Evolutionary conservation across 805 yeast genomes (phyloP).

Genomic region (Kuraishia ogatae): DNA sequence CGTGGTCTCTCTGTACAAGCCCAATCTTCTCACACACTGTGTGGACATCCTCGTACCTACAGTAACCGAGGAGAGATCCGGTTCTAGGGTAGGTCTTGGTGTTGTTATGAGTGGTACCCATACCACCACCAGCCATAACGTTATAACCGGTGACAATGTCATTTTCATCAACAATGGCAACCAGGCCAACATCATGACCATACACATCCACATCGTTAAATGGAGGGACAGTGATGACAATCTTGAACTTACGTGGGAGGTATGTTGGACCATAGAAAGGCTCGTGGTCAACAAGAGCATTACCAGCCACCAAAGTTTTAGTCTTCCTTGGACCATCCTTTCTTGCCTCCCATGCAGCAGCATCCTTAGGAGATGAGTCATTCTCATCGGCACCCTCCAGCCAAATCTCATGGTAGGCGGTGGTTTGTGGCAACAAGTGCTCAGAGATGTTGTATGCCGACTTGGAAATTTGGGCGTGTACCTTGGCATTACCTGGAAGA

Average conservation of each 20-base stretch:
- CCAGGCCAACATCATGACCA: constrained; percentile 89
- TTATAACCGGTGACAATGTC: constrained; percentile 70
- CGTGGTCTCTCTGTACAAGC: constrained; percentile 90
- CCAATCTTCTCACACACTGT: constrained; percentile 83
- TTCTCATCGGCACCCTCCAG: constrained; percentile 73
- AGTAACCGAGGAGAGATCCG: constrained; percentile 80
- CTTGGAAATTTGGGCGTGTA: constrained; percentile 67
- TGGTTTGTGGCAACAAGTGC: constrained; percentile 79
- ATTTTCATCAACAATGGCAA: constrained; percentile 72
- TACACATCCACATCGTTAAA: constrained; percentile 94
- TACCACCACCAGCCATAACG: constrained; percentile 94
- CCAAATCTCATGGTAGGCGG: constrained; percentile 98
- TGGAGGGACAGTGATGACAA: constrained; percentile 93
- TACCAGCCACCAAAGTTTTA: constrained; percentile 80
- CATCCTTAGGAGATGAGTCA: constrained; percentile 57
- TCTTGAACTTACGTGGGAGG: constrained; percentile 91
- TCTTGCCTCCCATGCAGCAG: constrained; percentile 54
- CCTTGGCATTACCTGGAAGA: constrained; percentile 74
- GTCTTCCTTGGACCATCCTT: constrained; percentile 71
- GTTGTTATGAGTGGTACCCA: constrained; percentile 97
- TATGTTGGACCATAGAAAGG: constrained; percentile 78
- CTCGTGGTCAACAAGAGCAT: constrained; percentile 74
- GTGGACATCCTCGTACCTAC: constrained; percentile 56
- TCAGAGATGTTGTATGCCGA: constrained; percentile 65
- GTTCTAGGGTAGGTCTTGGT: constrained; percentile 94